Evolutionary conservation across 495 filamentous ascomycete genomes (phyloP), one percentile per base, ranked within the genome.

Genomic region (Aspergillus leporis): DNA sequence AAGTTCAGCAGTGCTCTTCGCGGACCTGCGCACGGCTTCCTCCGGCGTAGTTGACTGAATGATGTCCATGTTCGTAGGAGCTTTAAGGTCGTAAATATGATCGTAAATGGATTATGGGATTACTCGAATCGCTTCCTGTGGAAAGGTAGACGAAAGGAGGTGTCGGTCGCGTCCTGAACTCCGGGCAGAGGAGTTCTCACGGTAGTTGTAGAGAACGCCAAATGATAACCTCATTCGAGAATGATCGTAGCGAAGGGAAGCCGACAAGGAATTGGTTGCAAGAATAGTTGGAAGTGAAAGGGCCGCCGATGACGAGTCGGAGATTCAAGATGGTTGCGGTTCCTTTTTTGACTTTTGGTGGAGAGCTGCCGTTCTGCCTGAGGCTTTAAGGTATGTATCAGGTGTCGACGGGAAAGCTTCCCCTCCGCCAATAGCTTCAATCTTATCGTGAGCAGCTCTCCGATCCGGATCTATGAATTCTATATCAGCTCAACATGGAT

Each of bases 1-100:
- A 41, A 88, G 78, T 31, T 86, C 84, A 57, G 87, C 79, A 18
- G 88, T 90, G 43, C 87, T 81, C 74, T 92, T 91, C 22, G 84
- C 80, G 36, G 88, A 90, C 51, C 65, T 67, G 56, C 78, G 80
- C 59, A 86, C 80, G 46, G 76, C 74, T 32, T 78, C 73, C 7
- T 76, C 74, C 8, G 65, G 79, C 51, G 70, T 68, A 46, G 67
- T 78, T 5, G 69, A 65, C 4, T 69, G 56, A 16, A 63, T 58
- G 32, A 66, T 55, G 56, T 78, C 79, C 71, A 77, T 75, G 31
- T n/a, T 65, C 21, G 25, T 47, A 18, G 12, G 53, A 46, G 31
- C 56, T 46, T 13, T 32, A n/a, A 8, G 10, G 12, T 53, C 28
- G 51, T 40, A 41, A 59, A 64, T 10, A 63, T 50, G 28, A 63